These are phyloP conservation scores for Myochromella boudieri DNA, from an alignment of 768 basidiomycete species.

Conservation along the genomic window DNA sequence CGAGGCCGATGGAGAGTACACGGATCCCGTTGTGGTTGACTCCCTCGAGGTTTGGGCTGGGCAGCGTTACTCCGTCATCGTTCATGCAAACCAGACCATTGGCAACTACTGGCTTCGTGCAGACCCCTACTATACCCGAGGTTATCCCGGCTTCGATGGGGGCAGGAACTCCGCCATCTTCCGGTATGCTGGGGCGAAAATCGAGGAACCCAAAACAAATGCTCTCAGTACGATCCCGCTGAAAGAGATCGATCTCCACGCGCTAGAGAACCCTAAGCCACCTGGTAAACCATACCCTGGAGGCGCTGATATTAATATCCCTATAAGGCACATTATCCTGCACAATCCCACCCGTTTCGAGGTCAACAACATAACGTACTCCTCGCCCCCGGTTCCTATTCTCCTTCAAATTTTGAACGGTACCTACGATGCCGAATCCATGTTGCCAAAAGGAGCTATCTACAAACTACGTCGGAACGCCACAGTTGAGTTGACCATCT, in stretches of 20 bases:
- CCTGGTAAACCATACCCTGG: neutral
- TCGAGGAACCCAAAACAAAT: slow-evolving; percentile 40
- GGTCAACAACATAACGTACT: neutral
- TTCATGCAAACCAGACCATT: slow-evolving; percentile 43
- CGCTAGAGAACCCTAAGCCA: neutral
- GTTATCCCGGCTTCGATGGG: slow-evolving; percentile 25
- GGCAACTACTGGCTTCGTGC: slow-evolving; percentile 55
- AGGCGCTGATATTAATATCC: neutral
- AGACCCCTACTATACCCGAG: slow-evolving; percentile 24
- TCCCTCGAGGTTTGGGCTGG: slow-evolving; percentile 40
- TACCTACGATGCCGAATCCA: neutral
- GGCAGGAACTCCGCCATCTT: slow-evolving; percentile 52
- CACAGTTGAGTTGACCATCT: neutral
- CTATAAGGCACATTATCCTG: neutral
- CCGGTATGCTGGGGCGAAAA: slow-evolving; percentile 44
- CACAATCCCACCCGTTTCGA: neutral
- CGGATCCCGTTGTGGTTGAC: slow-evolving; percentile 41
- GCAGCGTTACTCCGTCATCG: slow-evolving; percentile 28
- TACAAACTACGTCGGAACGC: neutral
- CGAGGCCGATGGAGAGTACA: slow-evolving; percentile 48
- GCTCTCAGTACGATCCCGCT: slow-evolving; percentile 17
- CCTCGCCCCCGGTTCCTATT: neutral
- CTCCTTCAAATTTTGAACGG: neutral
- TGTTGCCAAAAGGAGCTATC: neutral
- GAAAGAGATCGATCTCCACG: slow-evolving; percentile 7